These are phyloP conservation scores for Byssochlamys sp. DNA, from an alignment of 2,329 filamentous ascomycete species.

Conservation along the genomic window DNA sequence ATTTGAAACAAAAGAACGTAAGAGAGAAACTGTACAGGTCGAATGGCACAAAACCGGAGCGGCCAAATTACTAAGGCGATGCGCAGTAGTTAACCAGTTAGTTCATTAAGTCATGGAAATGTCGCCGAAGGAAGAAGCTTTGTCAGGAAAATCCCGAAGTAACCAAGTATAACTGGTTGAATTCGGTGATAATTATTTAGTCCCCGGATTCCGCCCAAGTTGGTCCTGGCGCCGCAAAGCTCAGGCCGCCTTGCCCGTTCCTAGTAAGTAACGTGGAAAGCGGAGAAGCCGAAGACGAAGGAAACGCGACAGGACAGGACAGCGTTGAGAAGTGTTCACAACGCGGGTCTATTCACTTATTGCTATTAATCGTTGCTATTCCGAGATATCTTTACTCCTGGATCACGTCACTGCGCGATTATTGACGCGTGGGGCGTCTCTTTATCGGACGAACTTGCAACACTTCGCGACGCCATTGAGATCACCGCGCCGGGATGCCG, in stretches of 20 bases:
- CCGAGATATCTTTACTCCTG: background rate
- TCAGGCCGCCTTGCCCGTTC: background rate
- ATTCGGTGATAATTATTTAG: background rate
- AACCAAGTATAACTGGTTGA: background rate
- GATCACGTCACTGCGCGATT: background rate
- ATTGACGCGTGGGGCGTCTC: background rate
- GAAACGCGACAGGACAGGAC: background rate
- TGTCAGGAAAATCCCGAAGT: background rate
- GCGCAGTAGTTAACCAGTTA: background rate
- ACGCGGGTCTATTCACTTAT: background rate
- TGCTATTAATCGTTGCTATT: background rate
- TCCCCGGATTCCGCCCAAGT: background rate
- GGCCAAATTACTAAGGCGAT: background rate
- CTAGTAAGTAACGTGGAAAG: background rate
- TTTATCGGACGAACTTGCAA: background rate
- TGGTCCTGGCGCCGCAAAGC: background rate
- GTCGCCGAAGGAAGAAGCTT: background rate
- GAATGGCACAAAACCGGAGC: background rate
- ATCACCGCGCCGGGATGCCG: slow-evolving; percentile 14
- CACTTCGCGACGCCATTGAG: background rate
- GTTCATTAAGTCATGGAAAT: background rate
- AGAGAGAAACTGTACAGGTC: too few species aligned
- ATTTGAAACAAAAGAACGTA: background rate
- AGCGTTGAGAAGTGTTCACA: background rate
- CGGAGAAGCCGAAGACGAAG: background rate